phyloP scores from a whole-genome alignment of 345 rosid species.

The Erysimum cheiranthoides region DNA sequence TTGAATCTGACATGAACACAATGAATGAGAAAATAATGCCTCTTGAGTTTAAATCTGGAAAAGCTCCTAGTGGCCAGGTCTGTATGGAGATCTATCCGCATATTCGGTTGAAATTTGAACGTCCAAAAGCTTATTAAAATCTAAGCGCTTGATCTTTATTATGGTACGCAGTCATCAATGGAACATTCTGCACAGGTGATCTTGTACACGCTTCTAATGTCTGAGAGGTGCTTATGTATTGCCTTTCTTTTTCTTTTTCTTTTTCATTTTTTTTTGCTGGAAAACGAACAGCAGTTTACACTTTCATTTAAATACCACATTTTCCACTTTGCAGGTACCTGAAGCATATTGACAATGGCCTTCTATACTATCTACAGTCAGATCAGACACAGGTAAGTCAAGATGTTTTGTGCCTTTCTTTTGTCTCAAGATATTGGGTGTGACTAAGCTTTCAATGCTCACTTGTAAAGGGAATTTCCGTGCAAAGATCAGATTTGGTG shows the following conservation, averaged over 20 bases:
- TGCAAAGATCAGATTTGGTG: conserved; percentile 84
- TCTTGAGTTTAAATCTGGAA: conserved; percentile 95
- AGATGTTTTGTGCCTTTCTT: conserved; percentile 32
- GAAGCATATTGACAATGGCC: conserved; percentile 80
- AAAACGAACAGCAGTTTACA: conserved; percentile 8
- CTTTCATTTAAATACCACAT: conserved; percentile 1
- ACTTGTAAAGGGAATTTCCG: conserved; percentile 70
- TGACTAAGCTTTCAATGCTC: conserved; percentile 30
- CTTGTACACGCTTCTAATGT: conserved; percentile 96
- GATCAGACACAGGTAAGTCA: conserved; percentile 78
- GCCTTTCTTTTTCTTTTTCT: conserved; percentile 5
- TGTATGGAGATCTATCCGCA: conserved; percentile 39
- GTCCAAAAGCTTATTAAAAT: conserved; percentile 27
- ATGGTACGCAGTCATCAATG: conserved; percentile 72
- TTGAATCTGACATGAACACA: conserved; percentile 57
- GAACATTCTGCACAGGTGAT: conserved; percentile 98
- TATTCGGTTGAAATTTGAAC: conserved; percentile 31
- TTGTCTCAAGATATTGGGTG: conserved; percentile 12
- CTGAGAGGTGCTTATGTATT: conserved; percentile 71
- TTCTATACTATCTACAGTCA: conserved; percentile 86
- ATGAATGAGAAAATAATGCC: conserved; percentile 73
- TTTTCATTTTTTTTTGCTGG: conserved; percentile 4
- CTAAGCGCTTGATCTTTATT: conserved; percentile 13
- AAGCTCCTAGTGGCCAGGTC: conserved; percentile 80
- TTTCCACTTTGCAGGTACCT: conserved; percentile 61